phyloP scores from a whole-genome alignment of 192 early-diverging fungal species.

The Anaeromyces robustus region DNA sequence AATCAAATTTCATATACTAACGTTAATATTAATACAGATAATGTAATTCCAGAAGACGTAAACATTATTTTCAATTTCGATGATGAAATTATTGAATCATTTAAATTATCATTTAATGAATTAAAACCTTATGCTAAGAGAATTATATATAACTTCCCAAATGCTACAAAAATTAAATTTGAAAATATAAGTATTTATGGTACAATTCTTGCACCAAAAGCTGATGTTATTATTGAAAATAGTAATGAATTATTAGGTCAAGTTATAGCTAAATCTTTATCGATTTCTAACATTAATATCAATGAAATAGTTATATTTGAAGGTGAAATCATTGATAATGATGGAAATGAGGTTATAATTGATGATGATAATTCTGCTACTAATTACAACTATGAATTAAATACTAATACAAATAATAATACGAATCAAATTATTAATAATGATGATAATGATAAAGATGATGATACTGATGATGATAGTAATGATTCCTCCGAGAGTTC shows the following conservation, averaged over 20 bases:
- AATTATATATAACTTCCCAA: neutral
- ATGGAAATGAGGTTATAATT: neutral
- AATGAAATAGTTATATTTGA: neutral
- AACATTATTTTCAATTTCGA: neutral
- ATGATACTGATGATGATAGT: neutral
- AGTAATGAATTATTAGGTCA: neutral
- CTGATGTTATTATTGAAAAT: neutral
- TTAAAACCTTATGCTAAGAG: neutral
- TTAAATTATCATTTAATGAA: neutral
- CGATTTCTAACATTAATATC: neutral
- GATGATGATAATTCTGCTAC: neutral
- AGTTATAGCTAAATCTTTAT: neutral
- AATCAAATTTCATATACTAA: neutral
- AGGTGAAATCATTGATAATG: neutral
- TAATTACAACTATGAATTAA: too few relatives aligned
- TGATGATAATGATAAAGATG: neutral
- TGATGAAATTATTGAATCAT: neutral
- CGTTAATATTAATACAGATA: neutral
- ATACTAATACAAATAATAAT: neutral
- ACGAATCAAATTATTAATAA: neutral
- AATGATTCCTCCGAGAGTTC: too few relatives aligned
- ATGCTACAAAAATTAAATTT: neutral
- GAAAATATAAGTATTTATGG: neutral
- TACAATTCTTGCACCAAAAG: neutral
- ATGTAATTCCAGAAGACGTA: neutral